Evolutionary conservation across 2,329 filamentous ascomycete genomes (phyloP).

Genomic region (Xylogone sp.): DNA sequence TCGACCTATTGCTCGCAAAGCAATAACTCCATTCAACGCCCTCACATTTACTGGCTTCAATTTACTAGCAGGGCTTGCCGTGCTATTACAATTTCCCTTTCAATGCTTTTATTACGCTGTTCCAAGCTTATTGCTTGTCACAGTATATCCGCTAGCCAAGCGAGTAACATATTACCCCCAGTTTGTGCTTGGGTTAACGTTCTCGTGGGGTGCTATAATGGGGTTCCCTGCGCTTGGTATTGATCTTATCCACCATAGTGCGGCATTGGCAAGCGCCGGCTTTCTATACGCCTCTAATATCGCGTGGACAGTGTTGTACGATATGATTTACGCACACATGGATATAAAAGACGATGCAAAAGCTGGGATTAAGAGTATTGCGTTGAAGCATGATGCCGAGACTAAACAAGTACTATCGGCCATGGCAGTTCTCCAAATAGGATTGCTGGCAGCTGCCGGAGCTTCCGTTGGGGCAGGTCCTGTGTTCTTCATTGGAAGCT

Average conservation of each 20-base stretch:
- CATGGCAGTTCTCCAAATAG: constrained; percentile 65
- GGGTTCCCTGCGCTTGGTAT: constrained; percentile 81
- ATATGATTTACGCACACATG: constrained; percentile 94
- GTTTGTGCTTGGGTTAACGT: constrained; percentile 76
- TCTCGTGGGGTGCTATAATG: constrained; percentile 87
- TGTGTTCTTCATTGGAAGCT: constrained; percentile 64
- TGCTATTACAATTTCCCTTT: constrained; percentile 72
- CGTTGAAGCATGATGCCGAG: constrained; percentile 29
- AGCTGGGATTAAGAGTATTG: constrained; percentile 57
- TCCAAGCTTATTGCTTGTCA: constrained; percentile 70
- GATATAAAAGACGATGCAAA: constrained; percentile 83
- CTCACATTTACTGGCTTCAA: constrained; percentile 72
- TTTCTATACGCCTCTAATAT: constrained; percentile 75
- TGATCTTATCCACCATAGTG: constrained; percentile 61
- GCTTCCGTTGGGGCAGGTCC: constrained; percentile 63
- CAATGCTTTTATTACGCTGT: constrained; percentile 74
- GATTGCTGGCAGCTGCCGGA: constrained; percentile 67
- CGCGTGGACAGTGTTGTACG: constrained; percentile 84
- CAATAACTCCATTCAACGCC: constrained; percentile 68
- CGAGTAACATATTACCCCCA: constrained; percentile 86
- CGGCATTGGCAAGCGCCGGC: constrained; percentile 62
- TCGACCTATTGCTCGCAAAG: constrained; percentile 76
- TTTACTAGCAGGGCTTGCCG: constrained; percentile 66
- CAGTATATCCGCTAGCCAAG: constrained; percentile 78
- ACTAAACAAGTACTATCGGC: constrained; percentile 74